Evolutionary conservation across 192 early-diverging fungal species (phyloP).

Genomic region (Backusella circina): DNA sequence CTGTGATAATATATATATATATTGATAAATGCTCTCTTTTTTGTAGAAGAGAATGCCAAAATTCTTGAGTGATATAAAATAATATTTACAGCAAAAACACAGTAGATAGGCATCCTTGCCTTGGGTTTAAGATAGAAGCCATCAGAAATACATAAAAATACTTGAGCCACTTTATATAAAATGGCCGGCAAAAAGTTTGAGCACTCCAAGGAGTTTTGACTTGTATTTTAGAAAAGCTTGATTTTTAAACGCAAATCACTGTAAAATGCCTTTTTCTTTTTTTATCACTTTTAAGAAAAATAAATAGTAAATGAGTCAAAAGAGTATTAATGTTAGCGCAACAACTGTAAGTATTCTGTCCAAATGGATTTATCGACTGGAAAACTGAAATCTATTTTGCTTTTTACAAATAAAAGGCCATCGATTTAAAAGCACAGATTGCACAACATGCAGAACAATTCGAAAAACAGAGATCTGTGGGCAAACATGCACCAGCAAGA

Average conservation of each 20-base stretch:
- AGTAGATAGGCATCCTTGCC: neutral
- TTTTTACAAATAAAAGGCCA: neutral
- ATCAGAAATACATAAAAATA: neutral
- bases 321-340: constrained; percentile 2
- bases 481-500: constrained; percentile 8
- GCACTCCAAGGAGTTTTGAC: neutral
- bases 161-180: neutral
- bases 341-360: neutral
- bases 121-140: neutral
- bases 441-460: constrained; percentile 13
- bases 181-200: neutral
- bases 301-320: neutral
- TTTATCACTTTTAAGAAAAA: neutral
- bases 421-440: constrained; percentile 17
- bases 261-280: too few relatives aligned
- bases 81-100: neutral
- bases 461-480: constrained; percentile 2
- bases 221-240: too few relatives aligned
- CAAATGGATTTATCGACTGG: neutral
- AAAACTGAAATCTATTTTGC: neutral
- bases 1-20: neutral
- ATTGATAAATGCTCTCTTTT: neutral
- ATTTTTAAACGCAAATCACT: too few relatives aligned
- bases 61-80: neutral
- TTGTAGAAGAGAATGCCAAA: neutral